Base-by-base conservation (phyloP, 2,329 filamentous ascomycete species). In the Blumeriella jaapii region DNA sequence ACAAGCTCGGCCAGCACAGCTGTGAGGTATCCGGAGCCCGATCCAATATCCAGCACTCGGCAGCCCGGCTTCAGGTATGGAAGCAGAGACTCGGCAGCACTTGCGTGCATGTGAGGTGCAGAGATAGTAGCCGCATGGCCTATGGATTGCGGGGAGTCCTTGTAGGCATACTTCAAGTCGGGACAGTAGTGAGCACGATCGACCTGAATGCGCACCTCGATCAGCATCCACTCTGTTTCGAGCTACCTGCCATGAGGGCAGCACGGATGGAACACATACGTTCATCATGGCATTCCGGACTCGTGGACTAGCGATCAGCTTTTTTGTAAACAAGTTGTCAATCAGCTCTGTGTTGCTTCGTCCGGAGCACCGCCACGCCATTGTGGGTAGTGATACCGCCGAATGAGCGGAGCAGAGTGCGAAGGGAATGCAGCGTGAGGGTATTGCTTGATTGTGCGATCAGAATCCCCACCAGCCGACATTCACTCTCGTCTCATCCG, bases 311-410 rank as follows among this genome's bases (percentile, higher is more conserved):
- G 68, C 78, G 47, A 96, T 86, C 34, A 96, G 65, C 3, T 70
- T 69, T 49, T 82, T 74, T 25, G 61, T 66, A 56, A 65, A 77
- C 38, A 98, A 68, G 56, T 94, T 94, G 48, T 78, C 70, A 42
- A 96, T 67, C 31, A 98, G 68, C 38, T 77, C 76, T 25, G 62
- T 60, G 57, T 96, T 95, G 17, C 75, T 74, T 4, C 62, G 61
- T 41, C 85, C 89, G 5, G 79, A 82, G 58, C 82, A 85, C 47
- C 75, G 74, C 91, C 91, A 98, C 40, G 89, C 87, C 91, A 98
- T 96, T 40, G 44, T 68, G 1, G 86, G 20, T n/a, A 18, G 9
- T 18, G 25, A 2, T 26, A 19, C 38, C 27, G 35, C 35, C 14
- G 20, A 36, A 14, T 5, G 29, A 29, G 32, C 38, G 38, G 32